Evolutionary conservation across 2,329 filamentous ascomycete genomes (phyloP), one percentile per base, ranked within the genome.

Genomic region (Hirsutella thompsonii): DNA sequence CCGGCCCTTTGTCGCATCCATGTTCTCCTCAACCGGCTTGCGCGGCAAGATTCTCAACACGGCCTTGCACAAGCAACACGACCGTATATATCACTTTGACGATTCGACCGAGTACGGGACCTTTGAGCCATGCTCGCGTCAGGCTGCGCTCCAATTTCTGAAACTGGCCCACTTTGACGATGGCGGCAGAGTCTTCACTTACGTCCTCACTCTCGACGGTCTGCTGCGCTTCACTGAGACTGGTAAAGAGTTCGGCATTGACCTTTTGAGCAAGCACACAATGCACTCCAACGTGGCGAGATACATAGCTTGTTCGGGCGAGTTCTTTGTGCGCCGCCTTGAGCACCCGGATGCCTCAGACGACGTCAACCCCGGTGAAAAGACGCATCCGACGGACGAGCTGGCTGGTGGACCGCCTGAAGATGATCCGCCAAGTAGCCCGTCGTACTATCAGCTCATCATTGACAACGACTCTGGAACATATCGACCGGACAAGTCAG

Each of bases 391-490:
- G 0, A 56, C 66, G 0, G 52, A 69, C 2, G 61, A 72, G 3
- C 37, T 71, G 2, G 59, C 61, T 4, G 66, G 60, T n/a, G 73
- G 65, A 0, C 70, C 69, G 3, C 69, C 68, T 1, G 46, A 57
- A 14, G 53, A 56, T 0, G 46, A 60, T 0, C 70, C 69, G 3
- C 72, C 67, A 0, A 49, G 57, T 13, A 59, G 70, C 42, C 73
- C 65, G n/a, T 55, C 59, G 40, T 69, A 70, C 55, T 96, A 94
- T 58, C 83, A 94, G 56, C 74, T 96, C 8, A 69, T 92, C 47
- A 95, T 96, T 54, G 90, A 96, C 66, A 96, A 96, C 54, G 90
- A 94, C 60, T 87, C 81, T 41, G 90, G 90, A 10, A 96, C 90
- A 0, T 96, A 96, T 59, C 76, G 90, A 0, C 90, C 90, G 0